A percentile compares a stretch with the other conserved stretches of the same genome.
Evolutionary conservation across 805 yeast genomes (phyloP).

Genomic region (Metschnikowia sp.): DNA sequence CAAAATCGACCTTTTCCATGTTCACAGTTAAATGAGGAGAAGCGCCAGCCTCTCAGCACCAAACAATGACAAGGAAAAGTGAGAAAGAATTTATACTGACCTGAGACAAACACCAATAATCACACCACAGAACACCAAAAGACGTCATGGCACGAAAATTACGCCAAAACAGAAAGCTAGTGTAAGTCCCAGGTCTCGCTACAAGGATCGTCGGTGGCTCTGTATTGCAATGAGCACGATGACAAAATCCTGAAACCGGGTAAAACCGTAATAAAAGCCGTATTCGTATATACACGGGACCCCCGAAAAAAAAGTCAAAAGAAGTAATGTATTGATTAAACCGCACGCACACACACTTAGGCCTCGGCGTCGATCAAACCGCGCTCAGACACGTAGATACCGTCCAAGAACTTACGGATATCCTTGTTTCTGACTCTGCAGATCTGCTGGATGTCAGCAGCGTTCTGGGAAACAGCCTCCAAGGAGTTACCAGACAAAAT

Average conservation of each 20-base stretch:
- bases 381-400: conserved; percentile 98
- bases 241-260: conserved; percentile 34
- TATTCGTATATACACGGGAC: conserved; percentile 16
- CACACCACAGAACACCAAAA: conserved; percentile 4
- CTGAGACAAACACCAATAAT: conserved; percentile 1
- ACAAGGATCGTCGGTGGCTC: conserved; percentile 47
- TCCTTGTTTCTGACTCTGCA: conserved; percentile 99
- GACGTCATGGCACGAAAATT: conserved; percentile 3
- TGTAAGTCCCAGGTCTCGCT: conserved; percentile 16
- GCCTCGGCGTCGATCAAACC: conserved; percentile 76
- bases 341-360: conserved; percentile 4
- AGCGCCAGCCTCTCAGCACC: conserved; percentile 8
- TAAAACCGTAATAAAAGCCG: conserved; percentile 20
- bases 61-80: conserved; percentile 1
- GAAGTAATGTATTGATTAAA: conserved; percentile 21
- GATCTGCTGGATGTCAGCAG: conserved; percentile 97
- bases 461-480: conserved; percentile 96
- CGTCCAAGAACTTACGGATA: conserved; percentile 99
- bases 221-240: conserved; percentile 39
- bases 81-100: background rate
- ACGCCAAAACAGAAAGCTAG: conserved; percentile 3
- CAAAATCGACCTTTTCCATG: too few relatives aligned
- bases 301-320: conserved; percentile 16
- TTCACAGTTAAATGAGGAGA: background rate
- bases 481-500: conserved; percentile 91